These are phyloP conservation scores for Vigna mungo DNA, from an alignment of 306 rosid species.

Conservation along the genomic window DNA sequence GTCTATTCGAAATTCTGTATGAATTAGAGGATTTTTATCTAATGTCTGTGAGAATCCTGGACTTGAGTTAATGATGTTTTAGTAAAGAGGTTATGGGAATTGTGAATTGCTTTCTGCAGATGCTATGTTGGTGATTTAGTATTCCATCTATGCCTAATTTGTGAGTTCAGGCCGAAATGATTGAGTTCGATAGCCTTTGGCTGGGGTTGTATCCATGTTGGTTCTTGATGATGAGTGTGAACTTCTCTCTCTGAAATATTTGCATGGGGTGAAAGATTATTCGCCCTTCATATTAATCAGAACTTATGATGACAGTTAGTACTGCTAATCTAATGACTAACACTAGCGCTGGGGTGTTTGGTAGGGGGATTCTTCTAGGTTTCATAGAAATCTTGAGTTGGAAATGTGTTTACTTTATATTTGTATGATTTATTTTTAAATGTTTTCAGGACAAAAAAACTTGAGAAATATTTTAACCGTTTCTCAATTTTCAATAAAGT, in stretches of 20 bases:
- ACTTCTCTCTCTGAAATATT: neutral
- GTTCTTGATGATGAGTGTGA: neutral
- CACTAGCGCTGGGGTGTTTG: neutral
- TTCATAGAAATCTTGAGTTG: neutral
- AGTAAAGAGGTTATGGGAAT: neutral
- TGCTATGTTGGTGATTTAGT: slow-evolving; percentile 3
- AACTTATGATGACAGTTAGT: slow-evolving; percentile 1
- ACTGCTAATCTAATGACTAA: neutral
- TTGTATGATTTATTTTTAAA: neutral
- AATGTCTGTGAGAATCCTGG: neutral
- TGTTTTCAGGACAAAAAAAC: neutral
- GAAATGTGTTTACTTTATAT: neutral
- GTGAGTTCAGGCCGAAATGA: neutral
- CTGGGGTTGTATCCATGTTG: neutral
- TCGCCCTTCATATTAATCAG: neutral
- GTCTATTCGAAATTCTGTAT: neutral
- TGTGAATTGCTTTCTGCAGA: slow-evolving; percentile 28
- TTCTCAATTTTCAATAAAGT: neutral
- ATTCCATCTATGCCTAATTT: neutral
- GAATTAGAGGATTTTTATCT: slow-evolving; percentile 7
- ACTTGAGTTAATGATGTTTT: neutral
- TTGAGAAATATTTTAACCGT: neutral
- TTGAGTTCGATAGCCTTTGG: slow-evolving; percentile 3
- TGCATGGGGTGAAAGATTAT: neutral
- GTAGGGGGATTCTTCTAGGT: neutral